Evolutionary conservation across 2,329 filamentous ascomycete species (phyloP).

Genomic region (Zymoseptoria ardabiliae): DNA sequence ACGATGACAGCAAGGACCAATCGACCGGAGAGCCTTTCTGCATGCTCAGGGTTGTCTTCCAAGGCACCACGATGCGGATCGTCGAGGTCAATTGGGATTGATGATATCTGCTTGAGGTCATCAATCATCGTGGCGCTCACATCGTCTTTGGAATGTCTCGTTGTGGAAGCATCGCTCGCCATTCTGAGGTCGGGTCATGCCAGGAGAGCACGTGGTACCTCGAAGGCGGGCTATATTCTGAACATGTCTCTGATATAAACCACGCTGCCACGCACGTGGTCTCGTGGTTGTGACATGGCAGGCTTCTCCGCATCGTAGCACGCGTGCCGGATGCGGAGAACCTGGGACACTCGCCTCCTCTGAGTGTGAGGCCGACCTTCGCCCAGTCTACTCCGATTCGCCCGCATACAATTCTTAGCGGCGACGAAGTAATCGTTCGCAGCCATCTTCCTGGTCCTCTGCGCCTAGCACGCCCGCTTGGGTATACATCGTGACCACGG

Average conservation of each 20-base stretch:
- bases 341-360: no score
- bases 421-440: no score
- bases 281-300: neutral
- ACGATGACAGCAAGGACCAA: conserved; percentile 4
- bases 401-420: no score
- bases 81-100: neutral
- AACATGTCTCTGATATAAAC: no score
- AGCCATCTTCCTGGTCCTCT: no score
- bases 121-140: neutral
- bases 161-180: neutral
- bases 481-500: no score
- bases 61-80: conserved; percentile 5
- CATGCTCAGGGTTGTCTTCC: conserved; percentile 6
- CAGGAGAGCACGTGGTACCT: neutral
- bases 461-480: no score
- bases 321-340: neutral
- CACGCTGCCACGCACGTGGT: neutral
- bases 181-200: neutral
- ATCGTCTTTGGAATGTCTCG: neutral
- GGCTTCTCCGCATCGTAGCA: neutral
- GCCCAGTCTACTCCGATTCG: no score
- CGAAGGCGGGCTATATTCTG: neutral
- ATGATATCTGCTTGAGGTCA: neutral
- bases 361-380: no score
- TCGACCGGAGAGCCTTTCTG: conserved; percentile 3